Evolutionary conservation across 2,329 filamentous ascomycete species (phyloP), one percentile per base, ranked within the genome.

Genomic region (Pezicula carpinea): DNA sequence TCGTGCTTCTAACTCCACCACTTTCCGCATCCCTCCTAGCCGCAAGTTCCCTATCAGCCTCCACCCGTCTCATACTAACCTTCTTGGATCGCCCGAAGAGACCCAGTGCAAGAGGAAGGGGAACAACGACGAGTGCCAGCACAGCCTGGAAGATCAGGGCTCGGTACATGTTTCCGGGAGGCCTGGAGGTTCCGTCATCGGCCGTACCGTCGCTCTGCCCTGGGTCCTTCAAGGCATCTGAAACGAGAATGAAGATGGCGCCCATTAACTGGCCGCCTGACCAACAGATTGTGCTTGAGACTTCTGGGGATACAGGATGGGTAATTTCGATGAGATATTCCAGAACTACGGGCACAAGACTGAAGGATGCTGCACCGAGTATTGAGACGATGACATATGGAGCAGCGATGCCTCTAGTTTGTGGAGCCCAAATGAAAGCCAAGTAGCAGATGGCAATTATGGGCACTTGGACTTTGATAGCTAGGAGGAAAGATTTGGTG

Each of bases 301-400:
- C 79, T 67, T 95, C 92, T 0, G 93, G 91, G 34, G 82, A 85
- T 21, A 95, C 81, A 0, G 93, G 93, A 60, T 93, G 88, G 5
- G 87, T 90, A 49, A 96, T 78, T 65, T 97, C 89, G 43, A 88
- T 87, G 14, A 96, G 72, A 57, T 87, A 90, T 67, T 99, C 93
- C 42, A 97, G 77, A 5, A 83, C 87, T 32, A 96, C 79, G 3
- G 93, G 93, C 1, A 97, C 76, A 3, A 97, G 70, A 17, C 77
- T 77, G 68, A 97, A 97, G 8, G 78, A 83, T 0, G 88, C 71
- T 1, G 89, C 90, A 38, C 93, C 93, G 3, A 96, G 73, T 14
- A 95, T 52, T 2, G 84, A 80, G 54, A 88, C 80, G 14, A 95
- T 77, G 44, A 86, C 74, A 61, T 89, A 96, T 0, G 88, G 83